Evolutionary conservation across 2,329 filamentous ascomycete genomes (phyloP), one percentile per base, ranked within the genome.

Genomic region (Cladosporium sp.): DNA sequence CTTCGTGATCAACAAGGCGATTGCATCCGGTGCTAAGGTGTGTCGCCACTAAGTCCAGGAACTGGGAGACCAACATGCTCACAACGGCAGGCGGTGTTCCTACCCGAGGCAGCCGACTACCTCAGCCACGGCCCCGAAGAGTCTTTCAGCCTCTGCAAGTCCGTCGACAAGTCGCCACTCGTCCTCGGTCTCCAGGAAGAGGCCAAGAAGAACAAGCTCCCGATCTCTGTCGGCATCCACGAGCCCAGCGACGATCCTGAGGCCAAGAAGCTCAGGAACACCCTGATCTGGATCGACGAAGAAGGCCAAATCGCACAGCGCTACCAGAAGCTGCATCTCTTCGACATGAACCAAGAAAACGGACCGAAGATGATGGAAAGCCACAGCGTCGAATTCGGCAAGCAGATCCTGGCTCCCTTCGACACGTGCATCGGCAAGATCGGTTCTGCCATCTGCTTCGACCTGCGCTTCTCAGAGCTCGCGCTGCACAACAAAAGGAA

Each of bases 291-390:
- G 82, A 87, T 88, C 56, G 71, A 83, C 59, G 75, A 78, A 37
- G 61, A 72, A 0, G 85, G 85, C 1, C 63, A 74, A 4, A 82
- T 88, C 22, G 68, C 70, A 1, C 76, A 84, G 12, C 72, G 77
- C 17, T 96, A 96, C 70, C 86, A 95, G 68, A 97, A 97, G 68
- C 73, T 96, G 27, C 91, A 96, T 67, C 78, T 96, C 12, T 96
- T 97, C 70, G 89, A 96, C 67, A 50, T 67, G 13, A 61, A 64
- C 40, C 79, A 83, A 52, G 70, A 77, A 49, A 71, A 72, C 19
- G 81, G 80, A 0, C 82, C 83, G 0, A 68, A 74, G 0, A 66
- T 87, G 56, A 81, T 77, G 58, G 85, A 88, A 64, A 84, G 80
- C 63, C 70, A 75, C 52, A 85, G 78, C 40, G 88, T 90, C 0